Base-by-base conservation (phyloP, 177 flowering plant species). In the Telopea speciosissima region DNA sequence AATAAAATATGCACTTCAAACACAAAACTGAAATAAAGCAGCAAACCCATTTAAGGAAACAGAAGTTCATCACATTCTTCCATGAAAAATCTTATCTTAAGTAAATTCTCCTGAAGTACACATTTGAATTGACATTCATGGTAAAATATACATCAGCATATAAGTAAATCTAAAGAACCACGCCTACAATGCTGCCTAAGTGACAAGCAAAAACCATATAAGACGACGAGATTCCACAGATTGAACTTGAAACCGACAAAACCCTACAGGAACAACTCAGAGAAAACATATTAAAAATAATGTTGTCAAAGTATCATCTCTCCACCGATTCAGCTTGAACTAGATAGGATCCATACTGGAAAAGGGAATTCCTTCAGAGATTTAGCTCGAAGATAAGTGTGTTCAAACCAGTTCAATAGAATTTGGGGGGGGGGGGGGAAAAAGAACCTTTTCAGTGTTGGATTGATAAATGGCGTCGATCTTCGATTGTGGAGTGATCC, bases 401-500 rank as follows among this genome's bases (percentile, higher is more conserved):
- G 8, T 58, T 45, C 7, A 66, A 10, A 40, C 40, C 36, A 42
- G 40, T 36, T 6, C 6, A 36, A 24, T 68, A 40, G 61, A n/a
- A 21, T 0, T 52, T 28, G n/a, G n/a, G n/a, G n/a, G n/a, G n/a
- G n/a, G n/a, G n/a, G n/a, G n/a, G 5, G 3, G 33, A 42, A 22
- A n/a, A 58, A 21, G 33, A 17, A 94, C 98, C 96, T 90, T 87
- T 74, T 94, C 97, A 61, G 96, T 85, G 71, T 81, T 77, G 70
- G 98, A 93, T 70, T 91, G 98, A 74, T 82, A 88, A 69, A 89
- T 63, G 70, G 98, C 85, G 69, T 93, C 86, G 78, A 93, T 84
- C 79, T 87, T 93, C 70, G 96, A 84, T 74, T 90, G 98, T 1
- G 97, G 98, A 24, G 88, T 91, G 75, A 93, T 88, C 83, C 84